Evolutionary conservation across 257 asterid genomes (phyloP), one percentile per base, ranked within the genome.

Genomic region (Avicennia marina): DNA sequence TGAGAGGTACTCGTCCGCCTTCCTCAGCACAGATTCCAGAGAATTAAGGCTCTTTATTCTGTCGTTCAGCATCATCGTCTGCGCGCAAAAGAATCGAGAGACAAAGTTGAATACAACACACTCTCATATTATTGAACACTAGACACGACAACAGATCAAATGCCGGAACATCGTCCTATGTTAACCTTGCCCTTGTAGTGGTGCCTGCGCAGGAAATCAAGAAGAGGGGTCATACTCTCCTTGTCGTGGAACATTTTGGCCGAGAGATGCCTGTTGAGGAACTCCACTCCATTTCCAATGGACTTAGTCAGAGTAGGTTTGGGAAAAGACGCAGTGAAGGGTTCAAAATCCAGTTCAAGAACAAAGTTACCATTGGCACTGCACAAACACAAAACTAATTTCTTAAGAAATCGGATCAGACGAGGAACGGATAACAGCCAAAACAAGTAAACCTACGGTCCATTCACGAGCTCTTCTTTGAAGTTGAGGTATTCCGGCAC

Each of bases 261-360:
- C 3, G 97, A 93, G 64, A 93, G 94, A 66, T 93, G 97, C 58
- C 95, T 60, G 76, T 93, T 88, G 60, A 93, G 97, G 75, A 93
- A 93, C 73, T 93, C 95, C 17, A 93, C 99, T 61, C 99, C 99
- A 39, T 93, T 89, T 11, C 99, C 99, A 25, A 93, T 93, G 52
- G 95, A 93, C 56, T 89, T 93, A 6, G 99, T 87, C 43, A 93
- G 84, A 36, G 97, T 93, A 3, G 99, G 95, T 70, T 85, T 87
- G 2, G 99, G 99, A 33, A 89, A 75, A 4, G 95, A 82, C 6
- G 96, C 77, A 0, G 95, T 93, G 70, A 89, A 93, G 24, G 99
- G 99, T 48, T 84, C 95, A 25, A 89, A 93, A 66, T 93, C 99
- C 72, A 93, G 75, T 83, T 93, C 99, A 11, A 93, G 87, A 49